phyloP scores from a whole-genome alignment of 495 filamentous ascomycete genomes.

The Penicillium arizonense region DNA sequence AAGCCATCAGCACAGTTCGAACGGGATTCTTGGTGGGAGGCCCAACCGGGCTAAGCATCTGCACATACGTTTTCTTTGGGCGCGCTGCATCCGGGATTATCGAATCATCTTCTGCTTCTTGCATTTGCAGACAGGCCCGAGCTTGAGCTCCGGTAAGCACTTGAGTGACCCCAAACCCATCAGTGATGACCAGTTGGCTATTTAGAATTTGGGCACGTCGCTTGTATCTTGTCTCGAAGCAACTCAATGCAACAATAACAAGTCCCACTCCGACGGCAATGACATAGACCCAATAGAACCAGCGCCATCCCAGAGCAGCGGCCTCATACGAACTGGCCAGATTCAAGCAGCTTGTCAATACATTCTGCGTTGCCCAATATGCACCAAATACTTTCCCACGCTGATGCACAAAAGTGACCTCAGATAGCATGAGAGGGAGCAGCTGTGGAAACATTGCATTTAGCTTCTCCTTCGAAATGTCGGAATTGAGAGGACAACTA shows the following conservation, averaged over 20 bases:
- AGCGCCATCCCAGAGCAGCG: conserved; percentile 33
- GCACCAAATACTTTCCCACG: conserved; percentile 26
- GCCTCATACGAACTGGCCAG: conserved; percentile 33
- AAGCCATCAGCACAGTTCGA: conserved; percentile 17
- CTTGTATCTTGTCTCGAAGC: conserved; percentile 32
- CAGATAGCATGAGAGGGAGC: conserved; percentile 33
- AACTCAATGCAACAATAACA: conserved; percentile 25
- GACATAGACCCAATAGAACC: conserved; percentile 39
- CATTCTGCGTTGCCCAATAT: conserved; percentile 37
- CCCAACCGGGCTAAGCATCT: conserved; percentile 30
- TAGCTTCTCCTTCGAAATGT: background rate
- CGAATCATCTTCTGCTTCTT: conserved; percentile 1
- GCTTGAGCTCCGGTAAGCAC: conserved; percentile 16
- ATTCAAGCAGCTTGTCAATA: conserved; percentile 27
- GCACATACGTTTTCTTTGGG: conserved; percentile 26
- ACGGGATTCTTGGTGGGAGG: conserved; percentile 7
- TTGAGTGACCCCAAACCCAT: conserved; percentile 36
- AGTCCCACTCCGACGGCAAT: conserved; percentile 31
- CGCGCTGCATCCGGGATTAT: conserved; percentile 10
- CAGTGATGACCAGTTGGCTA: conserved; percentile 31
- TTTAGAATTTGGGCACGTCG: conserved; percentile 22
- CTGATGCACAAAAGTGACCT: conserved; percentile 36
- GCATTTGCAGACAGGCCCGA: conserved; percentile 6
- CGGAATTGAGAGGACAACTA: background rate
- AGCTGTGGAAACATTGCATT: conserved; percentile 11